phyloP scores from a whole-genome alignment of 768 basidiomycete genomes.

The Hysterangium stoloniferum region DNA sequence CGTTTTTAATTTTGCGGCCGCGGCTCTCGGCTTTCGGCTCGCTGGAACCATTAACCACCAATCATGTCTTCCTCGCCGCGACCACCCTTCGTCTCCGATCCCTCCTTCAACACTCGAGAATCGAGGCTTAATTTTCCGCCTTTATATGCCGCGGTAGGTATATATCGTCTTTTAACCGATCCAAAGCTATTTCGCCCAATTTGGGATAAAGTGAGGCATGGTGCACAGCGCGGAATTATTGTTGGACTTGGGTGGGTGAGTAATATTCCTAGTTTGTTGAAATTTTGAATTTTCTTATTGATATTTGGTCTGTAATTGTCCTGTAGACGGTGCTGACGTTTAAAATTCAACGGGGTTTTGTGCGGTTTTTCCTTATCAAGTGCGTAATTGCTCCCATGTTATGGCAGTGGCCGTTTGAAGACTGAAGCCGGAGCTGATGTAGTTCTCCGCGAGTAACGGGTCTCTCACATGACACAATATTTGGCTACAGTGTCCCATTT shows the following conservation, averaged over 20 bases:
- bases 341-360: slow-evolving; percentile 59
- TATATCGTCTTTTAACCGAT: slow-evolving; percentile 77
- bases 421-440: not conserved
- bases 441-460: slow-evolving; percentile 61
- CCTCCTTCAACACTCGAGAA: not conserved
- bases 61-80: too few species aligned
- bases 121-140: slow-evolving; percentile 67
- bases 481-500: slow-evolving; percentile 62
- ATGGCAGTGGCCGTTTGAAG: not conserved
- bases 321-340: slow-evolving; percentile 60
- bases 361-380: slow-evolving; percentile 58
- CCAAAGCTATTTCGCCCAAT: slow-evolving; percentile 59
- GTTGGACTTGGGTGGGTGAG: slow-evolving; percentile 66
- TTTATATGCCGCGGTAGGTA: slow-evolving; percentile 77
- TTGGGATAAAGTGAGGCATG: slow-evolving; percentile 83
- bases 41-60: too few species aligned
- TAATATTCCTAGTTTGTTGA: slow-evolving; percentile 16
- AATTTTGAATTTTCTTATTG: not conserved
- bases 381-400: slow-evolving; percentile 22
- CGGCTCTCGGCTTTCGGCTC: too few species aligned
- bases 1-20: too few species aligned
- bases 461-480: slow-evolving; percentile 51
- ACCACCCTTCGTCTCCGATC: not conserved
- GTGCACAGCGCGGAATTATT: slow-evolving; percentile 54
- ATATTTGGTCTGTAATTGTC: not conserved